Base-by-base conservation (phyloP, 2,329 filamentous ascomycete species). In the Trichothecium roseum region DNA sequence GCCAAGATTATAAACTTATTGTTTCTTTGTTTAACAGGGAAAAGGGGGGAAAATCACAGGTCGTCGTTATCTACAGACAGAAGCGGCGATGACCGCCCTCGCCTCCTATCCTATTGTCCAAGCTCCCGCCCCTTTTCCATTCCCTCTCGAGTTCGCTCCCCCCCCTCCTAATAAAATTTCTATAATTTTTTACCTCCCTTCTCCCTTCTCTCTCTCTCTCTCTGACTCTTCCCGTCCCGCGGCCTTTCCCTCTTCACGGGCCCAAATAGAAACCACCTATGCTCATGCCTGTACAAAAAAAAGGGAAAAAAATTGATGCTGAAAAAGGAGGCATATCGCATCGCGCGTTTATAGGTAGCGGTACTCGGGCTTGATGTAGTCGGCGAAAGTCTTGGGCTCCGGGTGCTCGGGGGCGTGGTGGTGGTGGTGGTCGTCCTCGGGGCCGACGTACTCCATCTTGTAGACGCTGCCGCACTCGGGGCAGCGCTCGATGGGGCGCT, bases 391-490 rank as follows among this genome's bases (percentile, higher is more conserved):
- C 81, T 95, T 94, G 60, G 87, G 85, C 68, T 94, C 86, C 63
- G 81, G 76, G 59, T 77, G 71, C 56, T 75, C 76, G 55, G 78
- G 72, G 53, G 63, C 62, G 58, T 70, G 62, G 58, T 71, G 58
- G 59, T 65, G 52, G 45, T 50, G 48, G 45, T 52, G 65, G 59
- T 88, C 80, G 47, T 91, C 83, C 57, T 79, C 61, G 35, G 87
- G 79, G 42, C 91, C 91, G 47, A 94, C 68, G 64, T 94, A 98
- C 60, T 95, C 82, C 84, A 96, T 91, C 81, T 94, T 93, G 73
- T 94, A 88, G 49, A 91, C 85, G 61, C 79, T 85, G 50, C 91
- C 91, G 68, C 91, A 98, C 73, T 98, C 91, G 56, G 79, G 79
- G 79, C 91, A 98, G 62, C 91, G 86, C 72, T 93, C 85, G 51